phyloP scores from a whole-genome alignment of 257 asterid species.

The Paraleonurus japonicus region DNA sequence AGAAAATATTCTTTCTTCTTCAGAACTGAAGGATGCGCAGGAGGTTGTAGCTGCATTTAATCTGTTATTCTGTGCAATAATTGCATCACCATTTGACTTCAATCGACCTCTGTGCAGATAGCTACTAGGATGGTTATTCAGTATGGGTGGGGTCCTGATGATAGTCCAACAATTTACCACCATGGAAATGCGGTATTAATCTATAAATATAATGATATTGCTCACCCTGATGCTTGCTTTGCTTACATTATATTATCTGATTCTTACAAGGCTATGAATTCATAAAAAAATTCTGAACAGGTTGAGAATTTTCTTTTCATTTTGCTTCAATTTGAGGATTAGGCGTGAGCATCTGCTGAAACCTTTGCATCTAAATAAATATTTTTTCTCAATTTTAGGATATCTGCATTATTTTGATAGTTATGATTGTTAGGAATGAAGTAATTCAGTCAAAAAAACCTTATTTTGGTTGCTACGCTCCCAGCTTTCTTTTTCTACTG shows the following conservation, averaged over 20 bases:
- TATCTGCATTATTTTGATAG: not conserved
- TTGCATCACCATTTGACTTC: slow-evolving; percentile 19
- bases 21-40: slow-evolving; percentile 83
- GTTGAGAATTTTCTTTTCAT: slow-evolving; percentile 1
- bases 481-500: not conserved
- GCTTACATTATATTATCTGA: not conserved
- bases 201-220: slow-evolving; percentile 18
- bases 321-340: slow-evolving; percentile 4
- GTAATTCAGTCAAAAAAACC: not conserved
- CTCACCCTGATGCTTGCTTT: not conserved
- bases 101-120: slow-evolving; percentile 54
- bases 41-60: slow-evolving; percentile 50
- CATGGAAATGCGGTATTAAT: slow-evolving; percentile 77
- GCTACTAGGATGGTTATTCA: slow-evolving; percentile 94
- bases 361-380: not conserved
- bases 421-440: not conserved
- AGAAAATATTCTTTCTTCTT: slow-evolving; percentile 78
- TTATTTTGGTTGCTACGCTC: not conserved
- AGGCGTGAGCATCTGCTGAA: slow-evolving; percentile 16
- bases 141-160: slow-evolving; percentile 97
- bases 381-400: not conserved
- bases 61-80: slow-evolving; percentile 17
- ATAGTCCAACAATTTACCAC: slow-evolving; percentile 79
- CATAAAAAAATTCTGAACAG: not conserved
- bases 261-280: not conserved